Conservation (phyloP, 441 rosid genomes). For the Euphorbia schlechtendalii region DNA sequence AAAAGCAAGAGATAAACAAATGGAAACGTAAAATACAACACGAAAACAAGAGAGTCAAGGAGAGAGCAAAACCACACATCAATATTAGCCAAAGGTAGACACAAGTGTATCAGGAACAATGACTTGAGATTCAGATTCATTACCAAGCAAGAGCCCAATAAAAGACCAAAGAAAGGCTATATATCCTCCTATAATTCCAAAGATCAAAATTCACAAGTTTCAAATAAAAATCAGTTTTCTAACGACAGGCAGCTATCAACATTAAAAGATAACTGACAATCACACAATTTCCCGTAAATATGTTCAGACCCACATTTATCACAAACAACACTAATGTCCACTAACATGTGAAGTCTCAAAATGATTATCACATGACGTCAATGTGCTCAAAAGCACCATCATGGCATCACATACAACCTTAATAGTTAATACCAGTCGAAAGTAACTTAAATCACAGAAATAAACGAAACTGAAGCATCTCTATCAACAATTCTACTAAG, state of each 20-base stretch:
- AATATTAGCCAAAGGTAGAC: background rate
- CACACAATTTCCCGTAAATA: background rate
- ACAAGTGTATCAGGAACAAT: background rate
- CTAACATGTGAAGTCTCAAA: background rate
- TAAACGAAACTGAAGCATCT: background rate
- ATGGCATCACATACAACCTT: background rate
- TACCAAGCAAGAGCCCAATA: conserved; percentile 1
- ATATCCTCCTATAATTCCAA: background rate
- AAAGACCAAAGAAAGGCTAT: background rate
- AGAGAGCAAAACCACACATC: background rate
- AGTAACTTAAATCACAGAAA: background rate
- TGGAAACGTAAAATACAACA: background rate
- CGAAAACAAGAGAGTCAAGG: background rate
- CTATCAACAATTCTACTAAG: background rate
- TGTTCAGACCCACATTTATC: background rate
- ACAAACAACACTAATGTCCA: background rate
- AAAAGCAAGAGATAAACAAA: background rate
- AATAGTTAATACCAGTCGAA: background rate
- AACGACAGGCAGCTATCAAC: background rate
- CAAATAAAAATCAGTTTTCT: background rate
- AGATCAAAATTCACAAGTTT: background rate
- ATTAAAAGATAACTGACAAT: background rate
- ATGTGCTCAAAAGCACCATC: background rate
- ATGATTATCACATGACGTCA: background rate
- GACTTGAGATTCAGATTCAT: background rate